Evolutionary conservation across 768 basidiomycete genomes (phyloP), one percentile per base, ranked within the genome.

Genomic region (Mycena kentingensis): DNA sequence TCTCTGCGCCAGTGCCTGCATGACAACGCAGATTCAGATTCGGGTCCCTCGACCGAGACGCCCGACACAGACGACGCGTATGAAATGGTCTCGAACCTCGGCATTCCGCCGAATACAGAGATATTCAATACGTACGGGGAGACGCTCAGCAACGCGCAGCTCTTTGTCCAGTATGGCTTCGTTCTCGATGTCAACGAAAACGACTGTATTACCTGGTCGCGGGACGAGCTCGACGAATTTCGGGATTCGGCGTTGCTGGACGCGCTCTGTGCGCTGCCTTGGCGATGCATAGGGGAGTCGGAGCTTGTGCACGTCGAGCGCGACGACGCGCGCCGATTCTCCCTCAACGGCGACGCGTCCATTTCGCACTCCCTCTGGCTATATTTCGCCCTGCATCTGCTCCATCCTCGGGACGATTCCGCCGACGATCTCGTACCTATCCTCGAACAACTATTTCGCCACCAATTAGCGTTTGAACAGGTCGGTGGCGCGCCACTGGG

Each of bases 71-170:
- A 77, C 53, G 62, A 72, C 39, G 75, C 64, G 61, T 83, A 79
- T 58, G 88, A 91, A 49, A 90, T 93, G 83, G 83, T 88, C 4
- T 73, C 81, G 1, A 80, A 83, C 54, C 64, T 67, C 13, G 57
- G 69, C n/a, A 75, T 90, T 35, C 67, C 70, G 7, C 72, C 80
- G 0, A 68, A 70, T 34, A 70, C 72, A 10, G 83, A 92, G 51
- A 73, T 90, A 19, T 91, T 83, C 74, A 93, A 93, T 66, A 87
- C 87, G 1, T 93, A 92, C 63, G 84, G 85, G n/a, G 79, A 80
- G 60, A 68, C 71, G 3, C 70, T 90, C 31, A 72, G 74, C 16
- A 91, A 90, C 62, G 81, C 87, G 1, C 70, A 83, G 60, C 76
- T 92, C 13, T 71, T 90, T 45, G 74, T 72, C 15, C 82, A 78